phyloP scores from a whole-genome alignment of 2,329 filamentous ascomycete genomes.

The Cladosporium sp. region DNA sequence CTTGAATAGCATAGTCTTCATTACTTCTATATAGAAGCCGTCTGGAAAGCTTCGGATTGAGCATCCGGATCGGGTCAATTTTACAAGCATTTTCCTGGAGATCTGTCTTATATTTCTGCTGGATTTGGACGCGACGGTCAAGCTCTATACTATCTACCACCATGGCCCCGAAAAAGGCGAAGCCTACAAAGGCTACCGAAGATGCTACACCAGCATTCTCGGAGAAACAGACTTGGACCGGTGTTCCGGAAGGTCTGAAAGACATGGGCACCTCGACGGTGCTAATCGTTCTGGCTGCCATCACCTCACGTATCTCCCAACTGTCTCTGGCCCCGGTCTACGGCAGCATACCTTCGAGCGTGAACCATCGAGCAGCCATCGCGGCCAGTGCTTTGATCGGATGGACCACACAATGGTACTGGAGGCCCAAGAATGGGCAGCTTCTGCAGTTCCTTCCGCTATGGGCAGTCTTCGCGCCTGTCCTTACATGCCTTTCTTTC shows the following conservation, averaged over 20 bases:
- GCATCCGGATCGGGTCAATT: too few species aligned
- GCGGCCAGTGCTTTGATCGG: constrained; percentile 64
- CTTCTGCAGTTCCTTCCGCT: constrained; percentile 63
- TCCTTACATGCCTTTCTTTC: constrained; percentile 68
- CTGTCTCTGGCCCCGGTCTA: constrained; percentile 81
- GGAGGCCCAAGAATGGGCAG: constrained; percentile 4
- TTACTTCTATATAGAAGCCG: too few species aligned
- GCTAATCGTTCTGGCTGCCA: constrained; percentile 47
- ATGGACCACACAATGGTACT: constrained; percentile 61
- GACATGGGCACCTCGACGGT: not conserved
- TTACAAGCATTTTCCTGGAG: too few species aligned
- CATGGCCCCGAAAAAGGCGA: not conserved
- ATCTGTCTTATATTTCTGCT: too few species aligned
- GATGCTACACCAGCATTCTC: not conserved
- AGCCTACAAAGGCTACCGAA: not conserved
- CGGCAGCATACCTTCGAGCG: constrained; percentile 71
- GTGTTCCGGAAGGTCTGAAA: constrained; percentile 33
- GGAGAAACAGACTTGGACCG: not conserved
- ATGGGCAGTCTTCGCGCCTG: constrained; percentile 70
- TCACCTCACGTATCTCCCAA: constrained; percentile 67
- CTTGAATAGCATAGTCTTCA: too few species aligned
- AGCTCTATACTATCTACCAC: not conserved
- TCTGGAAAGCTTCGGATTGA: too few species aligned
- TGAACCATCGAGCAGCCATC: constrained; percentile 66
- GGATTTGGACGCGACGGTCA: too few species aligned